Evolutionary conservation across 768 basidiomycete genomes (phyloP).

Genomic region (Boletellus ananas): DNA sequence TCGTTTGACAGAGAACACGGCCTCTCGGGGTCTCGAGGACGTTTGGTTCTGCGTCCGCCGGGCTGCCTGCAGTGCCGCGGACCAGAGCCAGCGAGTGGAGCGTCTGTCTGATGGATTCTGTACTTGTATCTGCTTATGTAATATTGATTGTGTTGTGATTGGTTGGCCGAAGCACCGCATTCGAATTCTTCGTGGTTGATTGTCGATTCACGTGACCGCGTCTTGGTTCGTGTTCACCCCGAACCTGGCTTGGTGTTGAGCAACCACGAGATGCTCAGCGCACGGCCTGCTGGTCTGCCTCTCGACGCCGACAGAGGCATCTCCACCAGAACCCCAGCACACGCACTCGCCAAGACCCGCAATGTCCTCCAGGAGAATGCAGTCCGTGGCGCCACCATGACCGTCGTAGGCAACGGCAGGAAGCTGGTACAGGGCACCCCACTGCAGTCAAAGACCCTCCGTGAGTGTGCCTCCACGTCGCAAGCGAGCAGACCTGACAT

Average conservation of each 20-base stretch:
- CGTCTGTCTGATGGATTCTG: constrained; percentile 61
- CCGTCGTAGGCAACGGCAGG: constrained; percentile 47
- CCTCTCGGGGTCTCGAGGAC: constrained; percentile 52
- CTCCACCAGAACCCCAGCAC: constrained; percentile 54
- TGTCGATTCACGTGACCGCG: constrained; percentile 26
- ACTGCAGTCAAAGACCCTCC: constrained; percentile 27
- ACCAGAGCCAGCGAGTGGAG: constrained; percentile 49
- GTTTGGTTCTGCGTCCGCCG: constrained; percentile 44
- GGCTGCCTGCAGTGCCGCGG: constrained; percentile 26
- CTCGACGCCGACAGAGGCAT: constrained; percentile 26
- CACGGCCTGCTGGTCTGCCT: constrained; percentile 22
- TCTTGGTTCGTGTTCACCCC: constrained; percentile 14
- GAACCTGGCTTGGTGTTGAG: not conserved
- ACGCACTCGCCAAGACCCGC: constrained; percentile 37
- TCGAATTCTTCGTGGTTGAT: not conserved
- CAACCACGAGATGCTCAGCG: constrained; percentile 26
- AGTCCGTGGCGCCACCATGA: constrained; percentile 34
- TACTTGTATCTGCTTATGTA: not conserved
- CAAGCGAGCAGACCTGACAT: not conserved
- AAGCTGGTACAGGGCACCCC: constrained; percentile 37
- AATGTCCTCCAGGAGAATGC: constrained; percentile 49
- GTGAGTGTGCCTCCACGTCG: constrained; percentile 15
- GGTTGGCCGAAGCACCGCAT: too few species aligned
- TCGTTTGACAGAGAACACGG: constrained; percentile 69
- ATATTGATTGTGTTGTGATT: not conserved